These are phyloP conservation scores for Pseudocercospora eumusae DNA, from an alignment of 2,329 filamentous ascomycete genomes.

Conservation along the genomic window DNA sequence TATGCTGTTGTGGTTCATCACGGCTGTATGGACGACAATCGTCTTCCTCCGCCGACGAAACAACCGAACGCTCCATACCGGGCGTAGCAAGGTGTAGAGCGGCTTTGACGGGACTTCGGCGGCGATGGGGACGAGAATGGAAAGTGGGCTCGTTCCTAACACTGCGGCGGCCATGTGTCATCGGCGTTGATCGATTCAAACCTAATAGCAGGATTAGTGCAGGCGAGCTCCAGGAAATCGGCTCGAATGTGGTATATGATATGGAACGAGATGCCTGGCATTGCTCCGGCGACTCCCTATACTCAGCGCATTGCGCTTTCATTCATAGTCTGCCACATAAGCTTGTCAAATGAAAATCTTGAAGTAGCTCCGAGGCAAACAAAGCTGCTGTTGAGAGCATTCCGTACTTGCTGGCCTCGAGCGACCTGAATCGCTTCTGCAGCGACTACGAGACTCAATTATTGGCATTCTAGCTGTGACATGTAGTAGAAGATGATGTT, in stretches of 20 bases:
- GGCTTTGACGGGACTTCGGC: not conserved
- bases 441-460: not conserved
- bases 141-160: slow-evolving; percentile 14
- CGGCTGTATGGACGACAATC: slow-evolving; percentile 55
- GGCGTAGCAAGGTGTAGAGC: slow-evolving; percentile 38
- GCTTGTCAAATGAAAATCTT: not conserved
- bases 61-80: slow-evolving; percentile 42
- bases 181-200: not conserved
- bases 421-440: not conserved
- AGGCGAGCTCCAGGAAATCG: not conserved
- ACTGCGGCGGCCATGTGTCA: slow-evolving; percentile 13
- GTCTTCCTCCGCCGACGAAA: slow-evolving; percentile 62
- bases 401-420: not conserved
- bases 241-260: not conserved
- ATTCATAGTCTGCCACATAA: not conserved
- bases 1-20: slow-evolving; percentile 73
- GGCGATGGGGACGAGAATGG: slow-evolving; percentile 21
- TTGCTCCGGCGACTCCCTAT: not conserved
- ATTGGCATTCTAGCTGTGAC: not conserved
- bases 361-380: too few relatives aligned
- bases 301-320: not conserved
- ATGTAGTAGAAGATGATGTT: not conserved
- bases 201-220: not conserved
- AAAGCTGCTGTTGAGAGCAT: not conserved
- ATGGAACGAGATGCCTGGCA: not conserved